Base-by-base conservation (phyloP, 2,329 filamentous ascomycete genomes). In the Blumeria graminis region DNA sequence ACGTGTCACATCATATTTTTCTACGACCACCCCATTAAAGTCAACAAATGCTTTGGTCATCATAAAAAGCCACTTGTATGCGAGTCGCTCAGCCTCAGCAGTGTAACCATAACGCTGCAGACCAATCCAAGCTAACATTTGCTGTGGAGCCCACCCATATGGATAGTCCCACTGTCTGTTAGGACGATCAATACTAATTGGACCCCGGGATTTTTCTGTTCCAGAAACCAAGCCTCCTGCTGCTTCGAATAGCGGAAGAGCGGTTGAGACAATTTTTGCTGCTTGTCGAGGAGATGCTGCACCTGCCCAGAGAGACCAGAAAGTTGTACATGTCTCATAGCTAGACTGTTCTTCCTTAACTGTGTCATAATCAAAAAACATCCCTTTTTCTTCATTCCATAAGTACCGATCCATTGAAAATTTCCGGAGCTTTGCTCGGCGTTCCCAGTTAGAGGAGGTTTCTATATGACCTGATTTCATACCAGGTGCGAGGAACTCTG, bases 111-210 rank as follows among this genome's bases (percentile, higher is more conserved):
- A 98, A 16, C 89, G 82, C 64, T 88, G 77, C 58, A 98, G 73
- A 2, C 89, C 92, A 0, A 86, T 89, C 92, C 92, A 98, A 0
- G 92, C 90, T 45, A 98, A 78, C 72, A 98, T 96, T 72, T 98
- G 92, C 73, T 98, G 92, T 35, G 92, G 92, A 56, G 92, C 92
- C 92, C 92, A 98, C 58, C 92, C 92, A 66, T 92, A 96, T 0
- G 92, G 92, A 67, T 88, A 96, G 68, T 98, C 92, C 92, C 92
- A 98, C 68, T 98, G 92, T 63, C 92, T 81, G 68, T 95, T 96
- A 7, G 92, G 92, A 52, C 90, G 78, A 63, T 89, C 79, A 41
- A 95, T 70, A 11, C 84, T 81, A 59, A 94, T 73, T 35, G 75
- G 72, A 43, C 92, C 92, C 48, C 92, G 84, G 56, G 87, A 94